Conservation (phyloP, 1,284 basidiomycete species). For the Garcileccinum viscosum region DNA sequence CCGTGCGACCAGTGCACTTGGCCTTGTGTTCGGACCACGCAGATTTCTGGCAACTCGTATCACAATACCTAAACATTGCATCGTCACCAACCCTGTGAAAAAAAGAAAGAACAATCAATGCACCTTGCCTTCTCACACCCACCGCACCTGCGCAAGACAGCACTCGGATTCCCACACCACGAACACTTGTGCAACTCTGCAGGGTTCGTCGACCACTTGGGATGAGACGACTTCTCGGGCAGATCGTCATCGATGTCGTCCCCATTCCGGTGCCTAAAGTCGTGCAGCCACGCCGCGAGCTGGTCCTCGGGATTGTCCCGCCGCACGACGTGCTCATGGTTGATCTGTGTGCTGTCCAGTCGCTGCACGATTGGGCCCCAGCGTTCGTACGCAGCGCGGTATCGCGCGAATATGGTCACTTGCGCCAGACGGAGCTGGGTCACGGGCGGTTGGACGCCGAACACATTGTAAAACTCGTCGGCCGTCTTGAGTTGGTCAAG, state of each 20-base stretch:
- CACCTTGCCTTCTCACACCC: slow-evolving; percentile 52
- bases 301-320: slow-evolving; percentile 55
- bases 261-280: slow-evolving; percentile 51
- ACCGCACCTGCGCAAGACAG: slow-evolving; percentile 56
- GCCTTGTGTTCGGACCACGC: slow-evolving; percentile 56
- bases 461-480: slow-evolving; percentile 53
- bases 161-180: slow-evolving; percentile 64
- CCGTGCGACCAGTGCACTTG: slow-evolving; percentile 34
- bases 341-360: slow-evolving; percentile 37
- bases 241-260: slow-evolving; percentile 36
- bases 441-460: slow-evolving; percentile 51
- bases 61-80: slow-evolving; percentile 51
- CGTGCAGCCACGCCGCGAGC: slow-evolving; percentile 61
- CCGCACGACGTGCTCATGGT: slow-evolving; percentile 36
- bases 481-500: slow-evolving; percentile 52
- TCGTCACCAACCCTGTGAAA: neutral
- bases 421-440: slow-evolving; percentile 58
- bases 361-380: slow-evolving; percentile 51
- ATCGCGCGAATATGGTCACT: slow-evolving; percentile 51
- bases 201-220: slow-evolving; percentile 49
- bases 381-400: slow-evolving; percentile 48
- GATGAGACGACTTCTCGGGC: slow-evolving; percentile 40
- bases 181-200: slow-evolving; percentile 60
- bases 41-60: slow-evolving; percentile 53
- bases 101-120: neutral